Evolutionary conservation across 2,329 filamentous ascomycete genomes (phyloP).

Genomic region (Aspergillus flavus): DNA sequence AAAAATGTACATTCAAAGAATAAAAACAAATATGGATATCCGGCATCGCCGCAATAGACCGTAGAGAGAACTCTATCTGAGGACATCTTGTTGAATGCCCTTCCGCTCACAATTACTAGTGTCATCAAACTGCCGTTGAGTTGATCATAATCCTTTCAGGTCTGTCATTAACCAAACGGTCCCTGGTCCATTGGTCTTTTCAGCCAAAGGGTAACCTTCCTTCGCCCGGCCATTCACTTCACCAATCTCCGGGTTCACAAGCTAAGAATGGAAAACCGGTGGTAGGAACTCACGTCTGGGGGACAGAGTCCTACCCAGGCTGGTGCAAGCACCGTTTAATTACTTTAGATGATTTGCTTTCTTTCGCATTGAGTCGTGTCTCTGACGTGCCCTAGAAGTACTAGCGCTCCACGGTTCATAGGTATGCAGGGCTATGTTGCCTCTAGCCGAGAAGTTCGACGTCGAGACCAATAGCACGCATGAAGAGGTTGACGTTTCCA

Average conservation of each 20-base stretch:
- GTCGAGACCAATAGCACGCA: constrained; percentile 97
- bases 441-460: constrained; percentile 72
- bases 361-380: neutral
- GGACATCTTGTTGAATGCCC: neutral
- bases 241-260: neutral
- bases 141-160: neutral
- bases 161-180: neutral
- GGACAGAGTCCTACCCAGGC: neutral
- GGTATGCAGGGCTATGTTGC: neutral
- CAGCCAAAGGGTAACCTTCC: neutral
- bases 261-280: neutral
- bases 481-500: constrained; percentile 94
- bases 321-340: neutral
- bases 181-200: neutral
- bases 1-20: constrained; percentile 1
- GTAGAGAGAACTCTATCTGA: neutral
- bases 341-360: neutral
- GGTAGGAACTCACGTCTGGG: neutral
- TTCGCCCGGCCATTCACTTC: neutral
- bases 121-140: neutral
- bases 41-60: constrained; percentile 1
- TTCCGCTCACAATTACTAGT: neutral
- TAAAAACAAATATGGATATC: neutral
- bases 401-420: neutral
- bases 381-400: neutral